Percentiles rank a stretch among this genome's conserved stretches.
Evolutionary conservation across 331 rosid species (phyloP).

Genomic region (Telfairia occidentalis): DNA sequence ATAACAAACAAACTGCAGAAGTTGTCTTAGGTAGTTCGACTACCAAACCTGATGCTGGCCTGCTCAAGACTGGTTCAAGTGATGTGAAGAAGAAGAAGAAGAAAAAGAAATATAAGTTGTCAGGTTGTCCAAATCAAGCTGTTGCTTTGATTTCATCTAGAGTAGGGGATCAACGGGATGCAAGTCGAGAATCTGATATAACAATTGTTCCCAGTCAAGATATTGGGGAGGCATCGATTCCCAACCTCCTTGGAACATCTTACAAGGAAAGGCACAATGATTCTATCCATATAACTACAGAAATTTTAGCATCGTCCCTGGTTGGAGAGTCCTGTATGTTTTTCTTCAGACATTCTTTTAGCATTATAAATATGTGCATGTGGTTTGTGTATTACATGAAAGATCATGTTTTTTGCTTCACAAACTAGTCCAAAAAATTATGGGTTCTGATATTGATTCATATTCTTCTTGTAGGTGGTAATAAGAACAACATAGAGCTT

Average conservation of each 20-base stretch:
- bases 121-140: conserved; percentile 17
- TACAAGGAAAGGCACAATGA: conserved; percentile 22
- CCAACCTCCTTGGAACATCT: conserved; percentile 16
- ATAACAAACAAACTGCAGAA: conserved; percentile 24
- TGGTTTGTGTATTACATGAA: background rate
- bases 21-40: conserved; percentile 18
- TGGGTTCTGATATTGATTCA: conserved; percentile 18
- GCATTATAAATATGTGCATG: background rate
- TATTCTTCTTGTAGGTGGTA: conserved; percentile 22
- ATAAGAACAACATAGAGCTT: conserved; percentile 14
- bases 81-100: conserved; percentile 12
- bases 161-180: conserved; percentile 2
- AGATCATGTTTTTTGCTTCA: background rate
- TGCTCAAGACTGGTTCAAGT: conserved; percentile 12
- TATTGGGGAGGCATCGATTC: conserved; percentile 21
- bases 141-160: conserved; percentile 21
- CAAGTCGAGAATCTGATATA: conserved; percentile 12
- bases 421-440: background rate
- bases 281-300: conserved; percentile 12
- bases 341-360: conserved; percentile 1
- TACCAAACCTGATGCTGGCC: conserved; percentile 18
- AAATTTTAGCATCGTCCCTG: conserved; percentile 14
- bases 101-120: conserved; percentile 27
- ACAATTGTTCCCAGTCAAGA: conserved; percentile 17
- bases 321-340: conserved; percentile 20